phyloP scores from a whole-genome alignment of 2,329 filamentous ascomycete genomes.

The Cordyceps militaris region DNA sequence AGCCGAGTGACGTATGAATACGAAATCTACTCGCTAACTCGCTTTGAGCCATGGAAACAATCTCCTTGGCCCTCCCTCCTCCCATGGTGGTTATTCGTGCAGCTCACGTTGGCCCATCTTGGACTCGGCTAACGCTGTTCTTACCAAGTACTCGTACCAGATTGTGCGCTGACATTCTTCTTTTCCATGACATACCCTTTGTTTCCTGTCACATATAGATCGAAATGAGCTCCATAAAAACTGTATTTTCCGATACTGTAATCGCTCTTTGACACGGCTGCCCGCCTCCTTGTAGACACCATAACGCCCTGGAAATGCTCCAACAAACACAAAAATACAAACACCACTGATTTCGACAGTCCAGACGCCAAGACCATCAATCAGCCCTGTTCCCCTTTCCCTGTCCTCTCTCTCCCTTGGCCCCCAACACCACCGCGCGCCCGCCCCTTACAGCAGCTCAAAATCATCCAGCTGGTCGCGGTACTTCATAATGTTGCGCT shows the following conservation, averaged over 20 bases:
- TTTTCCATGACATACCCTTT: neutral
- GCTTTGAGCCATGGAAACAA: no score
- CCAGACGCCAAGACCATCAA: neutral
- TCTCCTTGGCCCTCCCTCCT: neutral
- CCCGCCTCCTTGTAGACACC: neutral
- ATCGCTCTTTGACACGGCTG: neutral
- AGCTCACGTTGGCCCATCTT: neutral
- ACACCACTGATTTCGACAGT: neutral
- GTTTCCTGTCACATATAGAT: neutral
- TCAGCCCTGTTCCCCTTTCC: neutral
- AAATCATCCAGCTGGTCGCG: constrained; percentile 94
- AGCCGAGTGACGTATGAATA: no score
- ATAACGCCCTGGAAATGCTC: constrained; percentile 7
- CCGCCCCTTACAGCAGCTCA: constrained; percentile 61
- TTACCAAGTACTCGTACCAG: neutral
- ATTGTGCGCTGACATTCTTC: neutral
- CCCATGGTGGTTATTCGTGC: neutral
- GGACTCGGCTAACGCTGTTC: neutral
- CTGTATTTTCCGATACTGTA: neutral
- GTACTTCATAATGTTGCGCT: constrained; percentile 91
- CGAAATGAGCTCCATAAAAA: neutral
- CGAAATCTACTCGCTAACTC: no score
- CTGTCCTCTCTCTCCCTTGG: no score
- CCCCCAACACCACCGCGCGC: neutral
- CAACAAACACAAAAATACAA: neutral